Evolutionary conservation across 768 basidiomycete species (phyloP), one percentile per base, ranked within the genome.

Genomic region (Lentinus brumalis): DNA sequence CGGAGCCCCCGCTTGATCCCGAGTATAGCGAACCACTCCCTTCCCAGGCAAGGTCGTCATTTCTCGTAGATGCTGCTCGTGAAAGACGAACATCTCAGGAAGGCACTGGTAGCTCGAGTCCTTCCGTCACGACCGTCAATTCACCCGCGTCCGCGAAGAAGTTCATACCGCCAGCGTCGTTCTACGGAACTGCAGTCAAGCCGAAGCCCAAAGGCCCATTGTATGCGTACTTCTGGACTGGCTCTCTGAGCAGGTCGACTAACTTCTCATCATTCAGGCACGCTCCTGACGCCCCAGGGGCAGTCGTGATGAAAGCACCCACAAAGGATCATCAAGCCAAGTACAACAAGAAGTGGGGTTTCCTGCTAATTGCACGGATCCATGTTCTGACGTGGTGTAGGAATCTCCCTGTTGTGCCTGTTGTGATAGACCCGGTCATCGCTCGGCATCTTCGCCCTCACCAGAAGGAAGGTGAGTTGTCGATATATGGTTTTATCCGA

Each of bases 361-460:
- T 16, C 49, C 31, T 56, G 16, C 16, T 3, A 51, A 15, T 29
- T n/a, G 1, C 14, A 32, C 49, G 32, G 21, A 11, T 35, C 41
- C 16, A 32, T 40, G 9, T 32, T n/a, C 50, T 35, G 14, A 50
- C 18, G 39, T 53, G 15, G 30, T 15, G 42, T 41, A 94, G 93
- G 70, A 78, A 83, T 56, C 67, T 82, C 12, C 80, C 87, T 5
- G 71, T 94, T 11, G 82, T 92, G 11, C 83, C 87, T 55, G 96
- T 98, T 4, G 96, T 98, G 2, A 72, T 99, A 31, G 96, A 98
- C 71, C 96, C 96, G 2, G 75, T 91, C n/a, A 71, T 99, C 26
- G 79, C 85, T 1, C 81, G 83, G 40, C 82, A 83, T 53, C 83
- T 99, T 74, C 81, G 96, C 53, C 85, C 89, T 14, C 97, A 99